Evolutionary conservation across 1,139 yeast genomes (phyloP).

Genomic region (Debaryomycetaceae sp.): DNA sequence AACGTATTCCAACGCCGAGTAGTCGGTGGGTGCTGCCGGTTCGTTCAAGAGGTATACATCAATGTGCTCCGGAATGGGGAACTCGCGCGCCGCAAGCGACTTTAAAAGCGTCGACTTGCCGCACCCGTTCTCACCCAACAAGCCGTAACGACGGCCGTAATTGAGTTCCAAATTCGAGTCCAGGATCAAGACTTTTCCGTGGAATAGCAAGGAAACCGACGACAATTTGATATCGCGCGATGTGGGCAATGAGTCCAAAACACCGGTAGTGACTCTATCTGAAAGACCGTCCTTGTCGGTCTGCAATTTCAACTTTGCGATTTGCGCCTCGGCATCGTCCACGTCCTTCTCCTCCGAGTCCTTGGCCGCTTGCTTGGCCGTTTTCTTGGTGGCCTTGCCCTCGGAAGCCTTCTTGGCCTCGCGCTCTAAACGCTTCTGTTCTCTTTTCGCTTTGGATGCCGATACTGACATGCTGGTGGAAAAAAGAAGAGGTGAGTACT

Average conservation of each 20-base stretch:
- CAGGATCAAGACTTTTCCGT: slow-evolving; percentile 92
- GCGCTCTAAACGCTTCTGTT: slow-evolving; percentile 59
- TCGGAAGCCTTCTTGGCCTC: slow-evolving; percentile 59
- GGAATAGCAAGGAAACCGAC: slow-evolving; percentile 86
- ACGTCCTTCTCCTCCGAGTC: slow-evolving; percentile 50
- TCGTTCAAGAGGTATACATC: slow-evolving; percentile 91
- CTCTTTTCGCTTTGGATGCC: slow-evolving; percentile 96
- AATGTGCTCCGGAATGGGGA: slow-evolving; percentile 84
- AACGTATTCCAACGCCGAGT: slow-evolving; percentile 89
- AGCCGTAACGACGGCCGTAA: slow-evolving; percentile 94
- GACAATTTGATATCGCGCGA: slow-evolving; percentile 91
- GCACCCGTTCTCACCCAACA: slow-evolving; percentile 97
- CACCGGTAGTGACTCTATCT: slow-evolving; percentile 98
- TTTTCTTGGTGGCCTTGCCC: slow-evolving; percentile 61
- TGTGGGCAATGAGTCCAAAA: slow-evolving; percentile 74
- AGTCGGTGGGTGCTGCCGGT: slow-evolving; percentile 93
- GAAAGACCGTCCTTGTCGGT: slow-evolving; percentile 88
- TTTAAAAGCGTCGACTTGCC: slow-evolving; percentile 94
- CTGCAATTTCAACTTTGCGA: slow-evolving; percentile 82
- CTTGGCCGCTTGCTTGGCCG: slow-evolving; percentile 43
- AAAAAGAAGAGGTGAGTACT: too few relatives aligned
- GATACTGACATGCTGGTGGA: slow-evolving; percentile 42
- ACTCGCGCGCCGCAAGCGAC: slow-evolving; percentile 92
- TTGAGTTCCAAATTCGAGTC: slow-evolving; percentile 88
- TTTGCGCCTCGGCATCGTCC: slow-evolving; percentile 61